Base-by-base conservation (phyloP, 2,329 filamentous ascomycete genomes). In the Aspergillus texensis region DNA sequence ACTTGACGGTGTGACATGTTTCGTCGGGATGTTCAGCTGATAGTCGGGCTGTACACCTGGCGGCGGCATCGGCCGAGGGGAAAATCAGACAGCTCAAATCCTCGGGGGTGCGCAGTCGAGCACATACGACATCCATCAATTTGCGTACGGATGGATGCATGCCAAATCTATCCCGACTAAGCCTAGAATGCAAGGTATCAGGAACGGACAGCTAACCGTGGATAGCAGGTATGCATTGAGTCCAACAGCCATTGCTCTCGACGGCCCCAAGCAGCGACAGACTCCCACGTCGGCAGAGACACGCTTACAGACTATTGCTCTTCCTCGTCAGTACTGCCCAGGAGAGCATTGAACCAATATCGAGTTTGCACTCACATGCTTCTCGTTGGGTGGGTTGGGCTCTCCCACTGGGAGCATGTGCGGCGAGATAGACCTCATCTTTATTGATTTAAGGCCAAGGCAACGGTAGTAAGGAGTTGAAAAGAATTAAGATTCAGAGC, bases 251-350 rank as follows among this genome's bases (percentile, higher is more conserved):
- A 61, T 45, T 63, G 45, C 46, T 56, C 62, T 21, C 45, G 50
- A 9, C 53, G 39, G 45, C 52, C 55, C 54, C 52, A 56, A 16
- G 39, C 52, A 43, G 39, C 53, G 12, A 63, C 58, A 19, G 28
- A 26, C 19, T 61, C 58, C 62, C 62, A 63, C 30, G 58, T 63
- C 26, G 62, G 62, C 52, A 63, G 36, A 11, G 62, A 63, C 14
- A 61, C 53, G 28, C 58, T 63, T 30, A 63, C 55, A 56, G 62
- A 55, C 62, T 63, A 32, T 26, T 14, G 30, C 32, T 57, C 21
- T 26, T 12, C 16, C 28, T 26, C 11, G 14, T 55, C 24, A 55
- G 32, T n/a, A 26, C 32, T 26, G 24, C 3, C 14, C 6, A 54
- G 14, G 6, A 19, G 28, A 21, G 4, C 19, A 14, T 36, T 21